Base-by-base conservation (phyloP, 2,329 filamentous ascomycete species). In the Zymoseptoria crescenta region DNA sequence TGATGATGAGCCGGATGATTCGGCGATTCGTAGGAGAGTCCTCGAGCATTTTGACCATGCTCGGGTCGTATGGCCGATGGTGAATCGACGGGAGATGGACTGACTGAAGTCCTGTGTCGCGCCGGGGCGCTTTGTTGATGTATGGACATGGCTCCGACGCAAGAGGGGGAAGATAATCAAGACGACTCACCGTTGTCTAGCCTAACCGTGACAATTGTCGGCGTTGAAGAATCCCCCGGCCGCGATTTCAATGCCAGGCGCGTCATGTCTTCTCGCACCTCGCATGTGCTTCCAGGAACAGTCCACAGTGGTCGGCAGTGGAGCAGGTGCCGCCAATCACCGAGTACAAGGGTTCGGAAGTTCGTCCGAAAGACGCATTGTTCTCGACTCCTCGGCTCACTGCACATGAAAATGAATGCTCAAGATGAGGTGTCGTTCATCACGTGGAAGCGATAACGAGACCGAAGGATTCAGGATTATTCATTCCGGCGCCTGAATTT, bases 1-100 rank as follows among this genome's bases (percentile, higher is more conserved):
- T 29, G 52, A 69, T 68, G 45, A 60, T 59, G 10, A 55, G 48
- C 2, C 65, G 64, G 30, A 69, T 68, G 52, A 64, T 59, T 28
- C 59, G 50, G 56, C 65, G 55, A 50, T 65, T 64, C 27, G 54
- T 35, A 1, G 59, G 48, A 9, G 58, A 65, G 57, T 69, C 65
- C 45, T 63, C 54, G 27, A 69, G 55, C 66, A 69, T 68, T 54
- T 56, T 61, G 29, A 29, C 55, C 57, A 56, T 61, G 52, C 57
- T 27, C 20, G 9, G 27, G 35, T 45, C 49, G n/a, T 35, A 16
- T 45, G 49, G 49, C 49, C 49, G 49, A 21, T 51, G 2, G 20
- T 48, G 41, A 19, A 51, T 51, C 49, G 49, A 10, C 49, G 49
- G 49, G 49, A 19, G 10, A 19, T 45, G 35, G n/a, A 45, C 16